Percentiles rank a stretch among this genome's conserved stretches.
Evolutionary conservation across 805 yeast species (phyloP).

Genomic region (Yamadazyma akitaensis): DNA sequence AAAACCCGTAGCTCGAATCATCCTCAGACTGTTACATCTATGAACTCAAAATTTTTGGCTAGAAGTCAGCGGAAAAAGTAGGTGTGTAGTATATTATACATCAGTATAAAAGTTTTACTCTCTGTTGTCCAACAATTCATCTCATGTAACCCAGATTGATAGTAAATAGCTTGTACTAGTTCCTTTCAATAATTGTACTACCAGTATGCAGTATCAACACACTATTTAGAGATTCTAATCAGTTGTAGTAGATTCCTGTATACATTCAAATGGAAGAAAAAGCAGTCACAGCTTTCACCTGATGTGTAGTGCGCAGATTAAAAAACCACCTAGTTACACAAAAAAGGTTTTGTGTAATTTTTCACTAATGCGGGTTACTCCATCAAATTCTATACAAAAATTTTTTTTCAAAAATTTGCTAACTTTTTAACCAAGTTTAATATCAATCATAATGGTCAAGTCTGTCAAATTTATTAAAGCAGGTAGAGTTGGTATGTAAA

Average conservation of each 20-base stretch:
- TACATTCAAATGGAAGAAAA: constrained; percentile 1
- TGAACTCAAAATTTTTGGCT: constrained; percentile 61
- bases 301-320: constrained; percentile 4
- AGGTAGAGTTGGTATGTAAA: constrained; percentile 96
- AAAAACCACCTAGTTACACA: constrained; percentile 4
- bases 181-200: too few species aligned
- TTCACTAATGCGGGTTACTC: constrained; percentile 5
- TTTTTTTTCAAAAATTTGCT: constrained; percentile 11
- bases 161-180: too few species aligned
- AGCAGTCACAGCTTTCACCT: constrained; percentile 15
- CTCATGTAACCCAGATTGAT: too few species aligned
- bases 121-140: too few species aligned
- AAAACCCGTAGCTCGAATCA: constrained; percentile 1
- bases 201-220: too few species aligned
- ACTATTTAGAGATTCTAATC: too few species aligned
- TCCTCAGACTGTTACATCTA: constrained; percentile 40
- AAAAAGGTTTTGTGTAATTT: constrained; percentile 10
- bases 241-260: neutral
- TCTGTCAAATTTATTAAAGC: constrained; percentile 74
- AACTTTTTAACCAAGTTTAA: constrained; percentile 9
- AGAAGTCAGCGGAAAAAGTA: constrained; percentile 48
- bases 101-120: neutral
- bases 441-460: constrained; percentile 76
- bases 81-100: neutral
- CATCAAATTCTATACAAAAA: constrained; percentile 8